Evolutionary conservation across 139 green algal genomes (phyloP).

Genomic region (Coelastrella sp.): DNA sequence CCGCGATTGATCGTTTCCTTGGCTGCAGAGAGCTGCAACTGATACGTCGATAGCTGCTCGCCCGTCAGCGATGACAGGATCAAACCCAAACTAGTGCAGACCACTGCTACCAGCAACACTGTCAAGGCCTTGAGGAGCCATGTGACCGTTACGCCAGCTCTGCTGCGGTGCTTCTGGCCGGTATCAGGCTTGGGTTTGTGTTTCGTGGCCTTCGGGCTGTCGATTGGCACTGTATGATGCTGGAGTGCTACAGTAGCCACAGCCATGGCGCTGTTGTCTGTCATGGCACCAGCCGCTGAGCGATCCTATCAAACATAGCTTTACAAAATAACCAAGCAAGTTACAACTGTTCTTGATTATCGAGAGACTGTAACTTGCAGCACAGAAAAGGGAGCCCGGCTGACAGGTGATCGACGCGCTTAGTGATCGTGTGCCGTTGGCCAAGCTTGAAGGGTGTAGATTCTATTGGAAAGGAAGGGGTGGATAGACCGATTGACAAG

Average conservation of each 20-base stretch:
- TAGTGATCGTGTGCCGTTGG: no score
- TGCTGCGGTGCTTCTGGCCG: not conserved
- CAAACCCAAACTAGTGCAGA: slow-evolving; percentile 1
- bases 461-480: no score
- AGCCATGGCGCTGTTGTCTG: not conserved
- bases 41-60: slow-evolving; percentile 14
- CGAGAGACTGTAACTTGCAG: no score
- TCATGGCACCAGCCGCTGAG: not conserved
- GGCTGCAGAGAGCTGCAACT: slow-evolving; percentile 8
- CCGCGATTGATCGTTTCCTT: slow-evolving; percentile 17
- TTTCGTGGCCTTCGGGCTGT: not conserved
- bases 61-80: slow-evolving; percentile 13
- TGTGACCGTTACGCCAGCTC: not conserved
- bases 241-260: not conserved
- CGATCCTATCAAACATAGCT: not conserved
- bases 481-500: no score
- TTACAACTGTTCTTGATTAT: no score
- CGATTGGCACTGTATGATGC: not conserved
- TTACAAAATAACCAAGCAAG: no score
- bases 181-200: not conserved
- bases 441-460: no score
- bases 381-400: no score
- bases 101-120: slow-evolving; percentile 11
- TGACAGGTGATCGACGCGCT: no score
- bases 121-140: not conserved